Percentiles rank a stretch among this genome's conserved stretches.
phyloP scores from a whole-genome alignment of 192 early-diverging fungal species.

The Ramicandelaber brevisporus region DNA sequence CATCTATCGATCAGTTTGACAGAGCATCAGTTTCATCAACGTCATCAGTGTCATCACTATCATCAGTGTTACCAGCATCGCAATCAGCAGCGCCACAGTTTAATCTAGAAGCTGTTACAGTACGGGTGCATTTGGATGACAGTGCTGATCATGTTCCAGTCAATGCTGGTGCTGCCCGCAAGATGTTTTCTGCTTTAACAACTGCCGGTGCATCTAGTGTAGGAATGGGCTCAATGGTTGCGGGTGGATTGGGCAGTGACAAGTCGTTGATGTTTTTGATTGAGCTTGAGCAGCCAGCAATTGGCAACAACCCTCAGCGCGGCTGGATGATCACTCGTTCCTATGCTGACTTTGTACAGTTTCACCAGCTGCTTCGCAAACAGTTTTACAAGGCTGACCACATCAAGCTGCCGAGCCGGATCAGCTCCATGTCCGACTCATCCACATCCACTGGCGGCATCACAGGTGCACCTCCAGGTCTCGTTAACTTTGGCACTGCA shows the following conservation, averaged over 20 bases:
- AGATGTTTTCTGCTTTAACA: too few relatives aligned
- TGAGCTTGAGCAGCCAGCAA: conserved; percentile 1
- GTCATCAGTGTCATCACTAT: too few relatives aligned
- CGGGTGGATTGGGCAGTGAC: conserved; percentile 1
- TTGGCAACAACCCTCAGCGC: background rate
- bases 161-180: conserved; percentile 1
- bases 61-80: too few relatives aligned
- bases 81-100: too few relatives aligned
- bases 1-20: too few relatives aligned
- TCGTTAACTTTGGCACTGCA: too few relatives aligned
- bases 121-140: conserved; percentile 1
- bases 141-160: background rate
- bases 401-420: conserved; percentile 2
- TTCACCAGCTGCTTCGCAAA: conserved; percentile 1
- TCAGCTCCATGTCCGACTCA: too few relatives aligned
- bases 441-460: too few relatives aligned
- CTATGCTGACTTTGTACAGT: conserved; percentile 1
- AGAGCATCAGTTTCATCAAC: too few relatives aligned
- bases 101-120: too few relatives aligned
- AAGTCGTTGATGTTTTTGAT: conserved; percentile 1
- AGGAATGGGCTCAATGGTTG: background rate
- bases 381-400: conserved; percentile 1
- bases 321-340: conserved; percentile 3
- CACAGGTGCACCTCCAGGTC: too few relatives aligned
- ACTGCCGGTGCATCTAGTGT: too few relatives aligned